phyloP scores from a whole-genome alignment of 805 yeast genomes.

The Danielia oregonensis region DNA sequence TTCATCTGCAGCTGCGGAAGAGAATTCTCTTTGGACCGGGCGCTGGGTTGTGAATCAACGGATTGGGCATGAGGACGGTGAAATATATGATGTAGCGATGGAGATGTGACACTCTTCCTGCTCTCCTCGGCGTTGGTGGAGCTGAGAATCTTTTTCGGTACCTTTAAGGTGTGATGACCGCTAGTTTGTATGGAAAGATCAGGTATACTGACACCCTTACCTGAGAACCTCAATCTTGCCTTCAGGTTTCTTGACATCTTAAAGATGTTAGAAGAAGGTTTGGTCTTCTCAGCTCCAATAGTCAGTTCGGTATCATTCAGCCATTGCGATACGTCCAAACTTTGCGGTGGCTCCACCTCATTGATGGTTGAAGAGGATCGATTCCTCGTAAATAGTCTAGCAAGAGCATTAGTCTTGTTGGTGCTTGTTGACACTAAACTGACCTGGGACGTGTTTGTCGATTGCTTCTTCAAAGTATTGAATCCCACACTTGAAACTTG shows the following conservation, averaged over 20 bases:
- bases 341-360: background rate
- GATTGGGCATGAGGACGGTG: slow-evolving; percentile 3
- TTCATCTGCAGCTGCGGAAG: slow-evolving; percentile 1
- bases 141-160: slow-evolving; percentile 7
- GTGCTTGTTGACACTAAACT: slow-evolving; percentile 6
- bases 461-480: slow-evolving; percentile 10
- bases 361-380: slow-evolving; percentile 1
- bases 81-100: slow-evolving; percentile 2
- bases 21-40: background rate
- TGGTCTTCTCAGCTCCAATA: background rate
- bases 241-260: slow-evolving; percentile 6
- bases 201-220: slow-evolving; percentile 3
- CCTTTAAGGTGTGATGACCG: slow-evolving; percentile 6
- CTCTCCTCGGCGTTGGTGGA: slow-evolving; percentile 2
- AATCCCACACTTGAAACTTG: slow-evolving; percentile 15
- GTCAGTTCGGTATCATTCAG: background rate
- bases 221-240: slow-evolving; percentile 2
- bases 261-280: slow-evolving; percentile 1
- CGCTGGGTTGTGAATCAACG: slow-evolving; percentile 2
- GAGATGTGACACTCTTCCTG: slow-evolving; percentile 2
- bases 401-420: slow-evolving; percentile 2
- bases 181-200: slow-evolving; percentile 7
- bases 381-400: slow-evolving; percentile 7
- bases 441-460: slow-evolving; percentile 9
- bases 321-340: too few species aligned